phyloP scores from a whole-genome alignment of 306 rosid genomes.

The Cajanus cajan region DNA sequence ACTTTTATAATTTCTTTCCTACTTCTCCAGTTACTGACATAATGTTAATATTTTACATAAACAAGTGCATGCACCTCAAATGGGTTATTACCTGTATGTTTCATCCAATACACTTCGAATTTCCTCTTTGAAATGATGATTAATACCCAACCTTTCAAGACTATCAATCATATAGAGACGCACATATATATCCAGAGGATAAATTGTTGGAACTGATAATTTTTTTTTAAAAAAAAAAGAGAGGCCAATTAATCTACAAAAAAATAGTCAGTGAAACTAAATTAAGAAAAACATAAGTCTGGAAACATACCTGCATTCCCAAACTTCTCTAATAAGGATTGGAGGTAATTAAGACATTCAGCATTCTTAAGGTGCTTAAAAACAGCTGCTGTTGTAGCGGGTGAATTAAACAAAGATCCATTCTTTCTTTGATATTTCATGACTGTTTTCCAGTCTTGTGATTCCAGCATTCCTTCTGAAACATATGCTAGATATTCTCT shows the following conservation, averaged over 20 bases:
- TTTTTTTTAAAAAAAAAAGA: background rate
- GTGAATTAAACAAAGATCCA: conserved; percentile 81
- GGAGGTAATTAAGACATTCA: conserved; percentile 64
- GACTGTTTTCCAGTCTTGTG: conserved; percentile 58
- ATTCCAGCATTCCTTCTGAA: conserved; percentile 66
- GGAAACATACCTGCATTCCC: conserved; percentile 60
- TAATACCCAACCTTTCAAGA: conserved; percentile 76
- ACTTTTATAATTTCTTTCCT: background rate
- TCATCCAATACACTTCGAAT: conserved; percentile 66
- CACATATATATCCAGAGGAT: conserved; percentile 68
- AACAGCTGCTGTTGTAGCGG: conserved; percentile 78
- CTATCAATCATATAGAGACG: conserved; percentile 68
- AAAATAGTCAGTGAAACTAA: background rate
- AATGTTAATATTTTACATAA: background rate
- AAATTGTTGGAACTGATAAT: conserved; percentile 78
- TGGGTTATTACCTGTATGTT: conserved; percentile 58
- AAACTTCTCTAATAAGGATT: conserved; percentile 54
- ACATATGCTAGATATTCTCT: conserved; percentile 71
- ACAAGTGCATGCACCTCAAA: conserved; percentile 21
- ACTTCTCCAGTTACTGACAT: conserved; percentile 8
- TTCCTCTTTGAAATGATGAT: conserved; percentile 67
- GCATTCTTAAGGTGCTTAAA: conserved; percentile 56
- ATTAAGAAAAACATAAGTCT: background rate
- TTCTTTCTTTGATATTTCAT: conserved; percentile 79
- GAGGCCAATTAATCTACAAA: conserved; percentile 5